Conservation (phyloP, 495 filamentous ascomycete species). For the Penicillium herquei region DNA sequence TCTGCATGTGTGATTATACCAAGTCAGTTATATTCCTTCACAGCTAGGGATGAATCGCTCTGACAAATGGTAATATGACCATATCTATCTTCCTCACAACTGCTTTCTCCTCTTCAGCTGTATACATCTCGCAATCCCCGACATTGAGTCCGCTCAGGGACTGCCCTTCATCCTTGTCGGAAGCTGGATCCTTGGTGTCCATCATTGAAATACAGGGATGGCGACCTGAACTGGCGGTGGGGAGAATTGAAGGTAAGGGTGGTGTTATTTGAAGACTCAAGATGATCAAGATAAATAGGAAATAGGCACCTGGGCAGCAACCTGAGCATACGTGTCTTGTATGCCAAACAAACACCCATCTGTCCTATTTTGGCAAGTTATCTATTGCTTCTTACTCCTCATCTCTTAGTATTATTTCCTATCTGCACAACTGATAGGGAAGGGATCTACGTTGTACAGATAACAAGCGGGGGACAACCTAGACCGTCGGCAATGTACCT, state of each 20-base stretch:
- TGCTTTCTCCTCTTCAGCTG: conserved; percentile 39
- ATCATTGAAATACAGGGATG: conserved; percentile 7
- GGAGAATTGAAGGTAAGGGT: neutral
- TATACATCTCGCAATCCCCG: conserved; percentile 27
- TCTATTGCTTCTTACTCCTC: no score
- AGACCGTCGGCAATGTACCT: no score
- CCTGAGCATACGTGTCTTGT: neutral
- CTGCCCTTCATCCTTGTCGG: conserved; percentile 5
- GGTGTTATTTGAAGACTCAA: no score
- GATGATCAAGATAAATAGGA: neutral
- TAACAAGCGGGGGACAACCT: no score
- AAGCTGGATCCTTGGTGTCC: neutral
- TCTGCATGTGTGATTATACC: conserved; percentile 21
- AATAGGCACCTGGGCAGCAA: neutral
- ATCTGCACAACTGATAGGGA: conserved; percentile 6
- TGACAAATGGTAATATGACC: conserved; percentile 41
- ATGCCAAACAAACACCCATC: neutral
- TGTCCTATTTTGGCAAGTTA: no score
- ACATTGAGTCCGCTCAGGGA: conserved; percentile 7
- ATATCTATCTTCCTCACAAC: conserved; percentile 50
- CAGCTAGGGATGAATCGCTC: neutral
- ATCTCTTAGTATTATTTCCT: neutral
- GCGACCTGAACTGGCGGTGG: neutral
- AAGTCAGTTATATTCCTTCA: neutral
- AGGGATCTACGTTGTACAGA: no score